These are phyloP conservation scores for Candida anutae DNA, from an alignment of 1,139 yeast genomes.

Conservation along the genomic window DNA sequence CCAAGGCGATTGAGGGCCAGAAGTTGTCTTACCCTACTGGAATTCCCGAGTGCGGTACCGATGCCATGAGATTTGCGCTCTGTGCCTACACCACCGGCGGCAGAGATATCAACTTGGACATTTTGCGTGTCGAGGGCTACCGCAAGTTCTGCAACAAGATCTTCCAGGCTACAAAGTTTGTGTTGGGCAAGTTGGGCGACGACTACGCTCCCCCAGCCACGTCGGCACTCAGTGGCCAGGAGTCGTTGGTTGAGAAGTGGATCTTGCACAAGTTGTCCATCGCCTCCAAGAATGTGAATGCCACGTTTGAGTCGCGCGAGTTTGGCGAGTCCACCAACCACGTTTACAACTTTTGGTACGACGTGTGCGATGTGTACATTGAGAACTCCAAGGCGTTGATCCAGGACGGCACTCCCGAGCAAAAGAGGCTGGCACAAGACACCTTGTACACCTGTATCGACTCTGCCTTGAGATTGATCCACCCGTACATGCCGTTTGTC, in stretches of 20 bases:
- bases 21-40: conserved; percentile 89
- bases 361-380: conserved; percentile 93
- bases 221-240: conserved; percentile 60
- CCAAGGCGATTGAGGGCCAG: conserved; percentile 85
- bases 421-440: conserved; percentile 84
- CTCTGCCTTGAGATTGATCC: conserved; percentile 84
- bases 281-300: conserved; percentile 59
- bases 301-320: conserved; percentile 73
- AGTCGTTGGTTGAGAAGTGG: conserved; percentile 94
- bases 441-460: conserved; percentile 91
- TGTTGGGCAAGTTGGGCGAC: conserved; percentile 83
- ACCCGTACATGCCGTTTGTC: conserved; percentile 96
- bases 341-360: conserved; percentile 92
- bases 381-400: conserved; percentile 93
- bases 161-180: conserved; percentile 97
- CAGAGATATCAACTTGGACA: conserved; percentile 93
- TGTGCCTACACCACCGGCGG: conserved; percentile 99
- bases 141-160: conserved; percentile 99
- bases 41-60: conserved; percentile 99
- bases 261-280: conserved; percentile 77
- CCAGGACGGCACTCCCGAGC: conserved; percentile 80
- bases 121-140: conserved; percentile 96
- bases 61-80: conserved; percentile 93
- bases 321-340: conserved; percentile 83
- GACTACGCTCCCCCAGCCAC: conserved; percentile 68